Evolutionary conservation across 2,329 filamentous ascomycete species (phyloP).

Genomic region (Aspergillus luchuensis): DNA sequence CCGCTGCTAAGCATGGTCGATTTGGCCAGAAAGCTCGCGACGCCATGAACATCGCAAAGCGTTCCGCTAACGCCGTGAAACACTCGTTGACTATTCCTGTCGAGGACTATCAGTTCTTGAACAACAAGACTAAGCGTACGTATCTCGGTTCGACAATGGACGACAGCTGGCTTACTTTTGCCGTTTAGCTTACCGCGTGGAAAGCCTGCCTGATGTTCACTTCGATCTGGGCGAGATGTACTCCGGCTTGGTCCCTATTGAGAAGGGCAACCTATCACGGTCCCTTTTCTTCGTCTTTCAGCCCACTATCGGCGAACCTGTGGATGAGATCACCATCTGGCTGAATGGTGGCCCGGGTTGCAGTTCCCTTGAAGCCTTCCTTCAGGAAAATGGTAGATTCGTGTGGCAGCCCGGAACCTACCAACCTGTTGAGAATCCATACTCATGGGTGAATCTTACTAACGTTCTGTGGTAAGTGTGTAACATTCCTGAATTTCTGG

Average conservation of each 20-base stretch:
- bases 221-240: conserved; percentile 65
- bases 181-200: conserved; percentile 61
- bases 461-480: conserved; percentile 73
- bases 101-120: conserved; percentile 31
- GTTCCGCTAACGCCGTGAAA: conserved; percentile 16
- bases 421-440: conserved; percentile 65
- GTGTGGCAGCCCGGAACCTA: conserved; percentile 70
- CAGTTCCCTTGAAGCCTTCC: conserved; percentile 65
- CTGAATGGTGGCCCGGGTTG: conserved; percentile 59
- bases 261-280: conserved; percentile 47
- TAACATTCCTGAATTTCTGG: background rate
- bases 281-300: conserved; percentile 55
- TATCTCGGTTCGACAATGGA: background rate
- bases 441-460: conserved; percentile 73
- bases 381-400: conserved; percentile 78
- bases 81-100: conserved; percentile 17
- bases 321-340: conserved; percentile 48
- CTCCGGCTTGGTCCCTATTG: conserved; percentile 57
- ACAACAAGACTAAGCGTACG: conserved; percentile 30
- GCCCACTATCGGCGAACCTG: conserved; percentile 46
- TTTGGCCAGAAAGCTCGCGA: conserved; percentile 29
- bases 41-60: conserved; percentile 26
- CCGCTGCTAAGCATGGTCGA: conserved; percentile 28
- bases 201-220: conserved; percentile 66
- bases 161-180: background rate